Conservation (phyloP, 2,329 filamentous ascomycete species). For the Neonectria ditissima region DNA sequence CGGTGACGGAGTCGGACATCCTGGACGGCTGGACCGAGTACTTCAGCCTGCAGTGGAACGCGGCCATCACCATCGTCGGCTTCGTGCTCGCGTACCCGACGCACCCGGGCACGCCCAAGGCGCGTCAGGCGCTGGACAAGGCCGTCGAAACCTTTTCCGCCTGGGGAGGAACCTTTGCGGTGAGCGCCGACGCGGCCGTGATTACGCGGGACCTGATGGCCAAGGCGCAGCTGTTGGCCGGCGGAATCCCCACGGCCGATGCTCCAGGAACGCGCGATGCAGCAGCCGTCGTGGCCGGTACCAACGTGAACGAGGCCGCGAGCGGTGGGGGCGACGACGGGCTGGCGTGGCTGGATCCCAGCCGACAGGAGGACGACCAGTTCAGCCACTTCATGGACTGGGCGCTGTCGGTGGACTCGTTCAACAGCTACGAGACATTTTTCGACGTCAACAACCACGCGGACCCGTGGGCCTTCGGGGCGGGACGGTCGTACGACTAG, state of each 20-base stretch:
- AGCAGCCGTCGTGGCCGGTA: background rate
- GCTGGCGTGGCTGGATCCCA: constrained; percentile 41
- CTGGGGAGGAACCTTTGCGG: constrained; percentile 54
- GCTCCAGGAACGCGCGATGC: background rate
- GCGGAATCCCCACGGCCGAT: constrained; percentile 2
- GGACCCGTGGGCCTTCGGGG: constrained; percentile 2
- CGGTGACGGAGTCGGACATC: constrained; percentile 36
- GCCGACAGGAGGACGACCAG: constrained; percentile 29
- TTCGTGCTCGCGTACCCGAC: constrained; percentile 49
- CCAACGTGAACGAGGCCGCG: background rate
- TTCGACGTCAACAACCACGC: constrained; percentile 26
- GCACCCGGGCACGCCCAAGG: constrained; percentile 35
- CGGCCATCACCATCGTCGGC: constrained; percentile 49
- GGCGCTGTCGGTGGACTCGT: constrained; percentile 45
- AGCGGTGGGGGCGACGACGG: constrained; percentile 18
- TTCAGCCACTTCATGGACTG: constrained; percentile 44
- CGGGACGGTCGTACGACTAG: background rate
- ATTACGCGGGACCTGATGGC: constrained; percentile 49
- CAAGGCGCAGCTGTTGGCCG: constrained; percentile 37
- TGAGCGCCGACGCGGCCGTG: constrained; percentile 52
- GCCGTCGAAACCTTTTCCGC: constrained; percentile 52
- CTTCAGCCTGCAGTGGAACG: constrained; percentile 45
- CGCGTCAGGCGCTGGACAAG: constrained; percentile 49
- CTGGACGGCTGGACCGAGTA: constrained; percentile 45
- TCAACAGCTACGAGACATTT: constrained; percentile 42